These are phyloP conservation scores for Saturnispora silvae DNA, from an alignment of 805 yeast genomes.

Conservation along the genomic window DNA sequence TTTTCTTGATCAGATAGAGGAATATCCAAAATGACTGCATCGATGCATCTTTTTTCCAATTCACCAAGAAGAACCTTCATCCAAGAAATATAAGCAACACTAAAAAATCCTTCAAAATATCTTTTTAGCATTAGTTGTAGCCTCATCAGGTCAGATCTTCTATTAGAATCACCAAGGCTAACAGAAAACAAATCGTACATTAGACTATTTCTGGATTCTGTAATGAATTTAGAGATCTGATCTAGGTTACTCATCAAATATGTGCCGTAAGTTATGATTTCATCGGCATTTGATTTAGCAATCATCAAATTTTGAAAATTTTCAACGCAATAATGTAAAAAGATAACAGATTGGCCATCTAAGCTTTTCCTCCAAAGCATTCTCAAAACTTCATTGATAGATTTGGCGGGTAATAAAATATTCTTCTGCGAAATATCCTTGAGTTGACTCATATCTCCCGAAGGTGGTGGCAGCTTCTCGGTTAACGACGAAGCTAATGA, in stretches of 20 bases:
- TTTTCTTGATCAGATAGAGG: background rate
- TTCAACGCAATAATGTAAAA: conserved; percentile 76
- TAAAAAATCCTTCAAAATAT: conserved; percentile 12
- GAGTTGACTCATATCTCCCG: conserved; percentile 42
- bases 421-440: conserved; percentile 74
- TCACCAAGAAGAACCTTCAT: conserved; percentile 8
- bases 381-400: conserved; percentile 75
- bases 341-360: conserved; percentile 81
- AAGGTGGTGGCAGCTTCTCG: conserved; percentile 74
- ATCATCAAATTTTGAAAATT: conserved; percentile 55
- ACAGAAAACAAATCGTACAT: conserved; percentile 10
- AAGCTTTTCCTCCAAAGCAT: conserved; percentile 97
- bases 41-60: conserved; percentile 6
- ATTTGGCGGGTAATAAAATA: conserved; percentile 89
- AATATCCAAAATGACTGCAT: conserved; percentile 9
- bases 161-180: conserved; percentile 2
- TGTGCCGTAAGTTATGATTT: conserved; percentile 8
- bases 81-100: conserved; percentile 11
- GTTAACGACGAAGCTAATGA: conserved; percentile 79
- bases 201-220: conserved; percentile 4
- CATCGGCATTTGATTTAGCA: conserved; percentile 5
- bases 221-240: conserved; percentile 8
- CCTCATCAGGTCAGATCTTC: conserved; percentile 11
- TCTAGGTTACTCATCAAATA: conserved; percentile 11
- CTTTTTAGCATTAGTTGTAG: conserved; percentile 11